Percentiles rank a stretch among this genome's conserved stretches.
Evolutionary conservation across 345 rosid genomes (phyloP).

Genomic region (Microthlaspi erraticum): DNA sequence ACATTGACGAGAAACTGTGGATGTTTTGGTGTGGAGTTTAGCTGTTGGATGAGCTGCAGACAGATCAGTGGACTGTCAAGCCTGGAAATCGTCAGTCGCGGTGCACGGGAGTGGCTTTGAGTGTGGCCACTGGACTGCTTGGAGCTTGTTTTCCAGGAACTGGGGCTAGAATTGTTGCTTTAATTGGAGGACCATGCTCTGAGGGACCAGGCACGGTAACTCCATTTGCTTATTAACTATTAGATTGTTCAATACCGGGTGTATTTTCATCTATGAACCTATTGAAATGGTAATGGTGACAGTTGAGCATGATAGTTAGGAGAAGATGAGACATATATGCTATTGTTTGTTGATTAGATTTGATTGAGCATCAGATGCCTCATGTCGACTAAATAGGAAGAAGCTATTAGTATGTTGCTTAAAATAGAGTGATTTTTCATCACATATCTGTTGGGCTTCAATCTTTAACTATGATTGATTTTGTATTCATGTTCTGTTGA

Average conservation of each 20-base stretch:
- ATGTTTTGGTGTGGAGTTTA: slow-evolving; percentile 39
- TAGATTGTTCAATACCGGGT: slow-evolving; percentile 5
- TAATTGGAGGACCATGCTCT: slow-evolving; percentile 76
- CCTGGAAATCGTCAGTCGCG: slow-evolving; percentile 68
- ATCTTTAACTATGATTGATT: slow-evolving; percentile 9
- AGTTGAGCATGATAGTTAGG: slow-evolving; percentile 27
- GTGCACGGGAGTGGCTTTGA: slow-evolving; percentile 96
- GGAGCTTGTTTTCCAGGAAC: slow-evolving; percentile 97
- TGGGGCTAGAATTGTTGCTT: slow-evolving; percentile 93
- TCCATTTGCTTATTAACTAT: slow-evolving; percentile 11
- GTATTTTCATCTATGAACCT: neutral
- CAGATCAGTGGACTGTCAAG: slow-evolving; percentile 92
- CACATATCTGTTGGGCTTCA: slow-evolving; percentile 9
- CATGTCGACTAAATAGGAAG: slow-evolving; percentile 14
- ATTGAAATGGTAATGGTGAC: slow-evolving; percentile 12
- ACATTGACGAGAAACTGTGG: neutral
- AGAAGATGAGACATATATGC: slow-evolving; percentile 2
- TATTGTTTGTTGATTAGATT: neutral
- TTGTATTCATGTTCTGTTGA: slow-evolving; percentile 16
- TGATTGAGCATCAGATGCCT: slow-evolving; percentile 3
- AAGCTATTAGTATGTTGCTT: slow-evolving; percentile 11
- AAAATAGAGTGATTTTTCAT: slow-evolving; percentile 3
- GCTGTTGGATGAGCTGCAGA: slow-evolving; percentile 95
- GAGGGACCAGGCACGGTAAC: slow-evolving; percentile 95
- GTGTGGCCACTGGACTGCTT: slow-evolving; percentile 88